Evolutionary conservation across 2,329 filamentous ascomycete genomes (phyloP).

Genomic region (Ophioceras dolichostomum): DNA sequence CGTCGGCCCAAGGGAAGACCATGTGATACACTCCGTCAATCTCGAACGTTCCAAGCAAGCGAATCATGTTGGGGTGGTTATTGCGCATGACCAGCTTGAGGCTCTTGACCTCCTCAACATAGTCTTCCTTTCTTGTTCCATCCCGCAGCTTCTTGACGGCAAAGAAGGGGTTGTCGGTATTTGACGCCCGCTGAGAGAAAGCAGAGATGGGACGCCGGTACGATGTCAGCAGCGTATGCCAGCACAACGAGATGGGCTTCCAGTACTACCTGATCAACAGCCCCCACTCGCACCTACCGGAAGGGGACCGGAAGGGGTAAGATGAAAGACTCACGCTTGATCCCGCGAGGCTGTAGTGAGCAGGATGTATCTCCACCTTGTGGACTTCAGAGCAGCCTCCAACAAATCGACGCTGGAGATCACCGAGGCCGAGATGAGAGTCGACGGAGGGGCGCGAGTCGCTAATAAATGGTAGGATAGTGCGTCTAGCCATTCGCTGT

Average conservation of each 20-base stretch:
- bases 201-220: no score
- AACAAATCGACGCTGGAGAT: background rate
- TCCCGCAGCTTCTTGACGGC: background rate
- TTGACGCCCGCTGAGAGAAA: no score
- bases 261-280: no score
- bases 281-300: no score
- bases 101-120: conserved; percentile 8
- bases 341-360: conserved; percentile 9
- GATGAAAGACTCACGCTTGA: no score
- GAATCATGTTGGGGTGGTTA: conserved; percentile 7
- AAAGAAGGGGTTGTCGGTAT: background rate
- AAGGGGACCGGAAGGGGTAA: no score
- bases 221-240: no score
- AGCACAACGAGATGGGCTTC: no score
- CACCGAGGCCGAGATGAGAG: no score
- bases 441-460: background rate
- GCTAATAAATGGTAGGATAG: background rate
- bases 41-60: conserved; percentile 9
- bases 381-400: background rate
- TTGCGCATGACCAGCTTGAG: conserved; percentile 8
- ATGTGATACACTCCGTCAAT: conserved; percentile 4
- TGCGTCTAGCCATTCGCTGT: background rate
- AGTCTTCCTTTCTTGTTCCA: background rate
- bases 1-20: conserved; percentile 10
- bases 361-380: conserved; percentile 7